phyloP scores from a whole-genome alignment of 371 early-diverging fungal genomes.

The Capniomyces stellatus region DNA sequence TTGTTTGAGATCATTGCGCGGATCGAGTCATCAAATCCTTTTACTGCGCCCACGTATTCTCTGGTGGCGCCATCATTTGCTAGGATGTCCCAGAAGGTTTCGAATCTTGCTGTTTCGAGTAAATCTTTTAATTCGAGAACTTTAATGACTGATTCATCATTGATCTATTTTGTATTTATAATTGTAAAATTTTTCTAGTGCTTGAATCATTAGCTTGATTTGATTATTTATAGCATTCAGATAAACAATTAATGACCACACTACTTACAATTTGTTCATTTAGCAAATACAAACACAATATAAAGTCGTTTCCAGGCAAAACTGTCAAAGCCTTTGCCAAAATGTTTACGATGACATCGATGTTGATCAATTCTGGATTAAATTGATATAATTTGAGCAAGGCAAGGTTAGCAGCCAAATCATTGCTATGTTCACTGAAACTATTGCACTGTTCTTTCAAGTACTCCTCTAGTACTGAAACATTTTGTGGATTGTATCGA shows the following conservation, averaged over 20 bases:
- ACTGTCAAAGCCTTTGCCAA: constrained; percentile 66
- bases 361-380: constrained; percentile 58
- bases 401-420: constrained; percentile 76
- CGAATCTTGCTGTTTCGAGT: constrained; percentile 60
- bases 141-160: constrained; percentile 35
- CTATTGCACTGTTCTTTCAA: constrained; percentile 50
- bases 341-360: constrained; percentile 47
- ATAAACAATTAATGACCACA: neutral
- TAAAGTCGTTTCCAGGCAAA: constrained; percentile 73
- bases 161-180: constrained; percentile 9
- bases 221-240: neutral
- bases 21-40: constrained; percentile 54
- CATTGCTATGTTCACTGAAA: constrained; percentile 33
- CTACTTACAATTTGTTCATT: constrained; percentile 43
- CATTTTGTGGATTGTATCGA: constrained; percentile 78
- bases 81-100: constrained; percentile 57
- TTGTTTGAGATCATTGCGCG: constrained; percentile 51
- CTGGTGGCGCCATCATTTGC: constrained; percentile 15
- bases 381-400: constrained; percentile 87
- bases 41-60: constrained; percentile 39
- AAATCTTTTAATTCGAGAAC: constrained; percentile 55
- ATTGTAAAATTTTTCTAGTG: neutral
- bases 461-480: constrained; percentile 61
- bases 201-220: too few species aligned
- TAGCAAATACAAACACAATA: constrained; percentile 67